phyloP scores from a whole-genome alignment of 169 alveolate species.

The Eimeria acervulina region DNA sequence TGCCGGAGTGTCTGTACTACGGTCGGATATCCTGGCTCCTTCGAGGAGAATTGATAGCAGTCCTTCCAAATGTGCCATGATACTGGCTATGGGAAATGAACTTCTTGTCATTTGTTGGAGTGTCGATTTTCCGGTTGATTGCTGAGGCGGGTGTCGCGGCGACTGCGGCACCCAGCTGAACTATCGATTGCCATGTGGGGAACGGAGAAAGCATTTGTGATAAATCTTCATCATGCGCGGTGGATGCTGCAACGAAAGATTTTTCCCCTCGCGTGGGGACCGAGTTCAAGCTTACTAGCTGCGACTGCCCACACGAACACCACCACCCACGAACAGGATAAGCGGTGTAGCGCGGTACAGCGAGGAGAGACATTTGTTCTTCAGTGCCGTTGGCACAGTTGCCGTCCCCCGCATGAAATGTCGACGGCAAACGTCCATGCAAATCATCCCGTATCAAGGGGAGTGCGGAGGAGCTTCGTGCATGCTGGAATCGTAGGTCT shows the following conservation, averaged over 20 bases:
- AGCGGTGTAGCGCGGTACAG: neutral
- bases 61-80: neutral
- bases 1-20: neutral
- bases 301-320: neutral
- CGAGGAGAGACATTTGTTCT: neutral
- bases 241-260: neutral
- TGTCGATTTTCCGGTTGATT: neutral
- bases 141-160: slow-evolving; percentile 14
- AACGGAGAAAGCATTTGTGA: neutral
- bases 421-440: neutral
- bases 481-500: neutral
- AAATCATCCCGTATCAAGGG: neutral
- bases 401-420: neutral
- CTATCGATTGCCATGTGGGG: slow-evolving; percentile 57
- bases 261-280: neutral
- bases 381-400: neutral
- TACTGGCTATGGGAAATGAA: neutral
- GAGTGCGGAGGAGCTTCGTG: neutral
- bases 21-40: neutral
- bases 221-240: neutral
- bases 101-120: neutral
- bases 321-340: neutral
- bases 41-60: neutral
- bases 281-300: neutral
- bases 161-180: neutral